Conservation (phyloP, 257 asterid genomes). For the Mitragyna speciosa region DNA sequence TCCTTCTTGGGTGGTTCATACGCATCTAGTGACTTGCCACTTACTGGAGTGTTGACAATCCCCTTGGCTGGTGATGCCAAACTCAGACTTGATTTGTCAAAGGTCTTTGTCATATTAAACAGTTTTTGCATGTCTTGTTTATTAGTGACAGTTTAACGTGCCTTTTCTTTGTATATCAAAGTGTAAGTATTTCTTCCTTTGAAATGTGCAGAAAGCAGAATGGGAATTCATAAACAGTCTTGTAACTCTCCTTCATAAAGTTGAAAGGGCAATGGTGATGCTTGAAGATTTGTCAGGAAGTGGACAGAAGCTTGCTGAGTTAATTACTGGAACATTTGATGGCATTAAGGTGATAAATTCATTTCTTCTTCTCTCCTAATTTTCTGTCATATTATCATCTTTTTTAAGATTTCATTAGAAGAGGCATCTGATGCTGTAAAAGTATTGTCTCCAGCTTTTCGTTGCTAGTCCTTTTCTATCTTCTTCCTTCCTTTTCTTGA, state of each 20-base stretch:
- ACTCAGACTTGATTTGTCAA: constrained; percentile 70
- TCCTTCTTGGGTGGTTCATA: constrained; percentile 92
- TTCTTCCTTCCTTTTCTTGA: background rate
- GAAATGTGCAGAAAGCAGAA: constrained; percentile 65
- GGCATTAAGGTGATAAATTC: constrained; percentile 69
- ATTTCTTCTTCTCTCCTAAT: background rate
- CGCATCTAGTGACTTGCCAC: constrained; percentile 48
- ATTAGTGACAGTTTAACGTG: background rate
- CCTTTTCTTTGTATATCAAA: constrained; percentile 3
- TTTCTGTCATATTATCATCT: background rate
- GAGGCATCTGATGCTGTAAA: background rate
- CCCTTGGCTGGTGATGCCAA: constrained; percentile 57
- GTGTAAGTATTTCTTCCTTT: constrained; percentile 4
- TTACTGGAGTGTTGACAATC: constrained; percentile 64
- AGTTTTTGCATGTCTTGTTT: constrained; percentile 1
- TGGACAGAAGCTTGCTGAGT: constrained; percentile 53
- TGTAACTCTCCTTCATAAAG: constrained; percentile 48
- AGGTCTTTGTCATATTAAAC: constrained; percentile 45
- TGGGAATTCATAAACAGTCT: constrained; percentile 60
- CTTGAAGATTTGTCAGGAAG: constrained; percentile 59
- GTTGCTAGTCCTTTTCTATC: background rate
- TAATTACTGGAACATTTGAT: constrained; percentile 73
- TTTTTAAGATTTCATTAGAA: background rate
- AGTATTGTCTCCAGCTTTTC: background rate
- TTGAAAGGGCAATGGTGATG: constrained; percentile 50